Evolutionary conservation across 495 filamentous ascomycete species (phyloP).

Genomic region (Trichoderma reesei): DNA sequence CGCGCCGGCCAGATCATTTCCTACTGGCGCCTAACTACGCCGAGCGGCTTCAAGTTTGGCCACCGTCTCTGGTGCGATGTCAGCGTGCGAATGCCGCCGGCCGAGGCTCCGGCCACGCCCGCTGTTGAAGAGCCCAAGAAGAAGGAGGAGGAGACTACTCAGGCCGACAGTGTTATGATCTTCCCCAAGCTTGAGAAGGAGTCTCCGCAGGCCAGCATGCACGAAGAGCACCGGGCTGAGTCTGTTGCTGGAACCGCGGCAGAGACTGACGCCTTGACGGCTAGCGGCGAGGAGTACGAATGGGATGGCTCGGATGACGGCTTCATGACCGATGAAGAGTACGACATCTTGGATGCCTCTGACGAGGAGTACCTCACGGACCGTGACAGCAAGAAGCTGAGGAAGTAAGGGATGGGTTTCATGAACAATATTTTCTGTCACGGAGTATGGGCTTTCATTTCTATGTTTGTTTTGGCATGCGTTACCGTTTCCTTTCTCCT

Average conservation of each 20-base stretch:
- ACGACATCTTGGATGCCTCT: constrained; percentile 89
- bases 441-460: not conserved
- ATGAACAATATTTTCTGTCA: not conserved
- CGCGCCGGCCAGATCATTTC: constrained; percentile 70
- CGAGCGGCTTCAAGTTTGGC: constrained; percentile 75
- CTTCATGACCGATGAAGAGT: constrained; percentile 95
- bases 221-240: constrained; percentile 41
- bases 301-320: constrained; percentile 51
- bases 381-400: constrained; percentile 23
- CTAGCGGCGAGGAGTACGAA: constrained; percentile 42
- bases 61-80: constrained; percentile 94
- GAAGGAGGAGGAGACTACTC: constrained; percentile 14
- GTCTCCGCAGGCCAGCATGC: constrained; percentile 70
- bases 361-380: constrained; percentile 70
- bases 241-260: constrained; percentile 17
- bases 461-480: not conserved
- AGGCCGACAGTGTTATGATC: constrained; percentile 63
- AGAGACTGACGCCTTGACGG: constrained; percentile 55
- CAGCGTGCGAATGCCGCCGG: constrained; percentile 42
- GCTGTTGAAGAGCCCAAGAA: constrained; percentile 17
- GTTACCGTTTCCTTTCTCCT: not conserved
- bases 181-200: constrained; percentile 97
- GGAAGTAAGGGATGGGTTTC: constrained; percentile 22
- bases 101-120: constrained; percentile 4
- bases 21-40: constrained; percentile 88